phyloP scores from a whole-genome alignment of 1,139 yeast species.

The Suhomyces panamericanus region DNA sequence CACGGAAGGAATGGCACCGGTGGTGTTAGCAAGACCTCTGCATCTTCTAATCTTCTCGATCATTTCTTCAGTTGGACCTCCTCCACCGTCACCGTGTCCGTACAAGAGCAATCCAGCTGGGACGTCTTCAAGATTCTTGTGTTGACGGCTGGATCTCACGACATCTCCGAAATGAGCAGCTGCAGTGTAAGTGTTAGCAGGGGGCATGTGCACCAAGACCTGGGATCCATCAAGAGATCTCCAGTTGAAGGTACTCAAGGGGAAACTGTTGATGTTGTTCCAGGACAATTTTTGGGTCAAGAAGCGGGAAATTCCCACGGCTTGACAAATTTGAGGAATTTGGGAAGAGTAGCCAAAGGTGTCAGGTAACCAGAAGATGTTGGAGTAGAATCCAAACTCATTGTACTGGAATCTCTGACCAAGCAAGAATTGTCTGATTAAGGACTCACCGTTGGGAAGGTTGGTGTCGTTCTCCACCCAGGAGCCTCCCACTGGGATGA shows the following conservation, averaged over 20 bases:
- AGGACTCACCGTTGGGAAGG: conserved; percentile 88
- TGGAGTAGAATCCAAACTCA: conserved; percentile 74
- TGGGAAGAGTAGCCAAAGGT: conserved; percentile 96
- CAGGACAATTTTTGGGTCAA: conserved; percentile 93
- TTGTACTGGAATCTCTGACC: conserved; percentile 85
- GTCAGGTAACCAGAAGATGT: conserved; percentile 92
- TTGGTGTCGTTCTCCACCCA: conserved; percentile 99
- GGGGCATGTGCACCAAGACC: conserved; percentile 95
- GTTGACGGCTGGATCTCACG: conserved; percentile 72
- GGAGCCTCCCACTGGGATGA: conserved; percentile 90
- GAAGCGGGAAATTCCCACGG: conserved; percentile 79
- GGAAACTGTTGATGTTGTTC: conserved; percentile 92
- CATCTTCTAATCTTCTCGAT: conserved; percentile 87
- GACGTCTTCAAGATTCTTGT: conserved; percentile 77
- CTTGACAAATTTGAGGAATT: conserved; percentile 86
- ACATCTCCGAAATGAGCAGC: conserved; percentile 92
- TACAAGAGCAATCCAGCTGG: conserved; percentile 79
- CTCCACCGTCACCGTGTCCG: conserved; percentile 98
- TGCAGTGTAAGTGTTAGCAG: conserved; percentile 93
- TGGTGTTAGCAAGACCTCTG: conserved; percentile 80
- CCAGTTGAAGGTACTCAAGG: conserved; percentile 92
- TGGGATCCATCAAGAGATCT: conserved; percentile 92
- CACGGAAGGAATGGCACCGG: conserved; percentile 79
- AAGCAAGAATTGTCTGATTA: conserved; percentile 81
- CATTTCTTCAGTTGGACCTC: conserved; percentile 95